Evolutionary conservation across 768 basidiomycete species (phyloP), one percentile per base, ranked within the genome.

Genomic region (Tremella yokohamensis): DNA sequence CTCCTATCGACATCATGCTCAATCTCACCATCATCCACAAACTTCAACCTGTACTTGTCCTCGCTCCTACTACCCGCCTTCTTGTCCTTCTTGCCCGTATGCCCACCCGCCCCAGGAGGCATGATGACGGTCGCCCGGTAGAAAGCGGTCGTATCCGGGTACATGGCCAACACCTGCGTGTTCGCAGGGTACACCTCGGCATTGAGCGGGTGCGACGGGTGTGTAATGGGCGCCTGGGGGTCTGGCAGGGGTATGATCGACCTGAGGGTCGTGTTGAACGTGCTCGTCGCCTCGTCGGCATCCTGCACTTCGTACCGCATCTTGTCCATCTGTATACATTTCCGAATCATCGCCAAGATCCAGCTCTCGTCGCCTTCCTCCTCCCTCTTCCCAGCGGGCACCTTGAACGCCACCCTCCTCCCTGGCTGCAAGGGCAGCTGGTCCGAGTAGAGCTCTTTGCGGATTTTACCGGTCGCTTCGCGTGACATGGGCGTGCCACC

Each of bases 141-240:
- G 64, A 80, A 79, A 0, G 74, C 69, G 0, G 79, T 79, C 18
- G 79, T 80, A 25, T 79, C 79, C 12, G 79, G 79, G 45, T 79
- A 80, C 16, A 78, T 62, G 8, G 76, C 79, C 55, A 79, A 70
- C 38, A 79, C 78, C 18, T 58, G 52, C 0, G 72, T 66, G 1
- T 69, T 69, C 6, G 56, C 29, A 0, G 78, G 71, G 54, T 65
- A 75, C 39, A 76, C 73, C 29, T 69, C 68, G 19, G 72, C 65
- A 26, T 73, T 66, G 29, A 63, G 58, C 0, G 79, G 79, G 52
- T 79, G 76, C 1, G 77, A 72, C 0, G 68, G 69, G 51, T 64
- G 57, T 40, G 56, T 53, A 3, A 56, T 16, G 9, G 73, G 63
- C 0, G 69, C 73, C n/a, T 60, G 44, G 0, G 74, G 65, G 48